A percentile compares a stretch with the other conserved stretches of the same genome.
Conservation (phyloP, 345 rosid genomes). For the Toxicodendron radicans region DNA sequence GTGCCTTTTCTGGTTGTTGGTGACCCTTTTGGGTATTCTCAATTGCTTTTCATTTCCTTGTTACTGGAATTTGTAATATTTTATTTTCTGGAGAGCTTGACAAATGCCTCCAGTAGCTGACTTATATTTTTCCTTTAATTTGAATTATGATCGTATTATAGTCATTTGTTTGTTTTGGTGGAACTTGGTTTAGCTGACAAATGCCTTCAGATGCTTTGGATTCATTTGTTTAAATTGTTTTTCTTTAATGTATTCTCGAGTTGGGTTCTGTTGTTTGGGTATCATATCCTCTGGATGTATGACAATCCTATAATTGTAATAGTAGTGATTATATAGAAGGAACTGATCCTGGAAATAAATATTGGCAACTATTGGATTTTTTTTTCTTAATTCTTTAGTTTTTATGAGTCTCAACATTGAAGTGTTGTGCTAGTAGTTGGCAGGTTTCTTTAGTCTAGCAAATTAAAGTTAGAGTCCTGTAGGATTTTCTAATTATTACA, state of each 20-base stretch:
- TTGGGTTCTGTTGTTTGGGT: neutral
- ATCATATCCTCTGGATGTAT: neutral
- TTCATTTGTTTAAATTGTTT: neutral
- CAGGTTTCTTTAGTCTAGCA: neutral
- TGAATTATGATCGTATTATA: neutral
- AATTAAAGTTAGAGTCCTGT: neutral
- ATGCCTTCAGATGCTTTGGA: neutral
- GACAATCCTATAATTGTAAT: neutral
- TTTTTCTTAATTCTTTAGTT: neutral
- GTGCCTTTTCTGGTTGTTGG: constrained; percentile 92
- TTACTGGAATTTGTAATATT: neutral
- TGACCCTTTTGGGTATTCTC: constrained; percentile 84
- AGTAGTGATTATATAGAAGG: neutral
- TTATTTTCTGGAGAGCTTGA: neutral
- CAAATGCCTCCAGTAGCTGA: neutral
- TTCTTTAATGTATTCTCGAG: too few relatives aligned
- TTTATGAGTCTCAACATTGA: neutral
- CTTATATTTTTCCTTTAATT: neutral
- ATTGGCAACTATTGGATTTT: neutral
- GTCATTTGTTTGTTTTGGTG: neutral
- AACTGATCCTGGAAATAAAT: neutral
- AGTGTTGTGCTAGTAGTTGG: neutral
- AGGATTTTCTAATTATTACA: neutral
- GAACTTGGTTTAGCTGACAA: neutral
- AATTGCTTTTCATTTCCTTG: neutral